A percentile compares a stretch with the other conserved stretches of the same genome.
phyloP scores from a whole-genome alignment of 2,329 filamentous ascomycete genomes.

The Penicillium sp. region DNA sequence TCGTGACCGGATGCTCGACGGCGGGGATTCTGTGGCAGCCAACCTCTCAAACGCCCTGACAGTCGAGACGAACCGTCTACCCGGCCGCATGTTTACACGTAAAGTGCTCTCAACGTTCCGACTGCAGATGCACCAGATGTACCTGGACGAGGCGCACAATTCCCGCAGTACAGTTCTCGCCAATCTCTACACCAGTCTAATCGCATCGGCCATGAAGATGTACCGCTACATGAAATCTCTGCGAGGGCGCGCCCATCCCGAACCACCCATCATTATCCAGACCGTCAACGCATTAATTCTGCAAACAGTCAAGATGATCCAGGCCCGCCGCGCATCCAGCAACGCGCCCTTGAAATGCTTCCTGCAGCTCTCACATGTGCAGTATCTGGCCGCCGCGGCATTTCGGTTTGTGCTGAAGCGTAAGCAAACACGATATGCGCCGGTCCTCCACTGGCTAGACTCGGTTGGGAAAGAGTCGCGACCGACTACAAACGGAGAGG shows the following conservation, averaged over 20 bases:
- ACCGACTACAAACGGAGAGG: conserved; percentile 35
- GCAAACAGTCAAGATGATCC: conserved; percentile 63
- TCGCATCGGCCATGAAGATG: conserved; percentile 74
- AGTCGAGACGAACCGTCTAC: conserved; percentile 68
- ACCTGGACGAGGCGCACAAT: conserved; percentile 66
- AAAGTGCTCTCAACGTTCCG: conserved; percentile 76
- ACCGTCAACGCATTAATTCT: conserved; percentile 66
- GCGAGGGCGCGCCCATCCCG: conserved; percentile 52
- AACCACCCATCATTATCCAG: conserved; percentile 58
- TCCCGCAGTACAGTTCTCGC: conserved; percentile 62
- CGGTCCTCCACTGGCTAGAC: conserved; percentile 68
- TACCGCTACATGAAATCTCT: conserved; percentile 63
- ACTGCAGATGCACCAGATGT: conserved; percentile 68
- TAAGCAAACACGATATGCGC: conserved; percentile 68
- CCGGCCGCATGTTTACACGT: conserved; percentile 74
- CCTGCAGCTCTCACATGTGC: conserved; percentile 59
- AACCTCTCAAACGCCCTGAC: conserved; percentile 71
- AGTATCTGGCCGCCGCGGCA: conserved; percentile 66
- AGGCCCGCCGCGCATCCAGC: conserved; percentile 40
- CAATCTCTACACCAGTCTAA: conserved; percentile 75
- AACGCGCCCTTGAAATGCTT: conserved; percentile 51
- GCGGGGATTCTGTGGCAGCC: conserved; percentile 52
- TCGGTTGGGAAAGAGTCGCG: conserved; percentile 44
- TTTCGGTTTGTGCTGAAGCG: conserved; percentile 66
- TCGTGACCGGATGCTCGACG: conserved; percentile 48